Percentiles rank a stretch among this genome's conserved stretches.
These are phyloP conservation scores for Lecanosticta acicola DNA, from an alignment of 2,329 filamentous ascomycete genomes.

Conservation along the genomic window DNA sequence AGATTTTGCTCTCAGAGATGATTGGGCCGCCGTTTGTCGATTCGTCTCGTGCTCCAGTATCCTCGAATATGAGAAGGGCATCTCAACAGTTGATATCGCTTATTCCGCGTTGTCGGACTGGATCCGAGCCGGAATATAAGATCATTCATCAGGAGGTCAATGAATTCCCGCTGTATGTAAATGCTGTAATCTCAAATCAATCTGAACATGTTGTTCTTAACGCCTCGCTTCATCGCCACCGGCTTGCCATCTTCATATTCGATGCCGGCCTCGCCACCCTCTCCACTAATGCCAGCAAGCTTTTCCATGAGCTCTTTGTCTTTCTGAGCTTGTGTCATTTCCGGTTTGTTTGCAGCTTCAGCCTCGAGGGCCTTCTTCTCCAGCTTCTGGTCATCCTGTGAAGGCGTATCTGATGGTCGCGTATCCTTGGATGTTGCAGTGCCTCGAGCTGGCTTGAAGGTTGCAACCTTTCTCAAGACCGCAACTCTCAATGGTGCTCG, in stretches of 20 bases:
- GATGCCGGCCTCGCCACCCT: slow-evolving; percentile 64
- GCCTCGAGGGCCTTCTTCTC: slow-evolving; percentile 11
- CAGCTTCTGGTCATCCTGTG: slow-evolving; percentile 16
- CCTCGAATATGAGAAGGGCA: too few relatives aligned
- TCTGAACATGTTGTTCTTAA: slow-evolving; percentile 72
- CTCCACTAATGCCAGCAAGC: slow-evolving; percentile 62
- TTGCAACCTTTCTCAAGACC: not conserved
- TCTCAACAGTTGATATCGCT: too few relatives aligned
- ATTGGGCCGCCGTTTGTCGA: too few relatives aligned
- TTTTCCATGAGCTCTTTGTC: slow-evolving; percentile 63
- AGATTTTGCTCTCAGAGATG: too few relatives aligned
- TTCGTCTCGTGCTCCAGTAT: too few relatives aligned
- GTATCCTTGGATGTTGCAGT: not conserved
- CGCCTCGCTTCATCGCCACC: slow-evolving; percentile 65
- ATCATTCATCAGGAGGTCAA: too few relatives aligned
- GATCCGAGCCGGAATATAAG: too few relatives aligned
- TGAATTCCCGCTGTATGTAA: too few relatives aligned
- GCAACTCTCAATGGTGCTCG: not conserved
- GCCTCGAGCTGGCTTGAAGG: slow-evolving; percentile 1
- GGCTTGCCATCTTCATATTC: slow-evolving; percentile 72
- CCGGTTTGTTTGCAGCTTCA: slow-evolving; percentile 18
- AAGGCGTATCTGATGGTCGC: slow-evolving; percentile 3
- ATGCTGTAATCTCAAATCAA: slow-evolving; percentile 55
- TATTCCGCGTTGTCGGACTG: too few relatives aligned
- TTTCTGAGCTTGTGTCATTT: slow-evolving; percentile 56